A percentile compares a stretch with the other conserved stretches of the same genome.
phyloP scores from a whole-genome alignment of 2,329 filamentous ascomycete genomes.

The Paramyrothecium roridum region DNA sequence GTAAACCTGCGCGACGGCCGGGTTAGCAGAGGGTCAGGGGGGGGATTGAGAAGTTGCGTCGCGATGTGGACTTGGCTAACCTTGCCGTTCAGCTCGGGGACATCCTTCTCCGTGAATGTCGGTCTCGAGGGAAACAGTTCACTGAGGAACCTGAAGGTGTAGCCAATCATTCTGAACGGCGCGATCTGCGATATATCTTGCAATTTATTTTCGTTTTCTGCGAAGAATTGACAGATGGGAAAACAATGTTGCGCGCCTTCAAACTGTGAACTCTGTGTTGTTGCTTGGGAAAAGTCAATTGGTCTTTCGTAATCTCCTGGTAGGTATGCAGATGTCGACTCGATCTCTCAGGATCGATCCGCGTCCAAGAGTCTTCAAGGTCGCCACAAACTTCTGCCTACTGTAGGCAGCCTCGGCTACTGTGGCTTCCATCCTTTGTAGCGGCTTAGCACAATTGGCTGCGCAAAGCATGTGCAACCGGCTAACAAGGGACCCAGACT shows the following conservation, averaged over 20 bases:
- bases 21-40: background rate
- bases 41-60: background rate
- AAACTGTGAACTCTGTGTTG: too few relatives aligned
- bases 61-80: background rate
- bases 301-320: too few relatives aligned
- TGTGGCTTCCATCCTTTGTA: background rate
- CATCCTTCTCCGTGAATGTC: background rate
- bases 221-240: too few relatives aligned
- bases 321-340: too few relatives aligned
- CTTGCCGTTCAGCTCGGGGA: background rate
- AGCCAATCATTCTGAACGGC: background rate
- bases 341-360: too few relatives aligned
- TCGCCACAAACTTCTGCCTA: too few relatives aligned
- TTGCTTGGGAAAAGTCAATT: too few relatives aligned
- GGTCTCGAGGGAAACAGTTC: background rate
- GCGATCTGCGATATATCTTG: background rate
- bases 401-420: background rate
- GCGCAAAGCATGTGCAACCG: background rate
- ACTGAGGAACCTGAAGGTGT: background rate
- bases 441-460: background rate
- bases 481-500: background rate
- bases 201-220: background rate
- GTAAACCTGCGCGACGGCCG: slow-evolving; percentile 42
- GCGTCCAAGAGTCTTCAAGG: too few relatives aligned
- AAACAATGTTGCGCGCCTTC: too few relatives aligned